Evolutionary conservation across 352 stramenopile genomes (phyloP).

Genomic region (Globisporangium ultimum): DNA sequence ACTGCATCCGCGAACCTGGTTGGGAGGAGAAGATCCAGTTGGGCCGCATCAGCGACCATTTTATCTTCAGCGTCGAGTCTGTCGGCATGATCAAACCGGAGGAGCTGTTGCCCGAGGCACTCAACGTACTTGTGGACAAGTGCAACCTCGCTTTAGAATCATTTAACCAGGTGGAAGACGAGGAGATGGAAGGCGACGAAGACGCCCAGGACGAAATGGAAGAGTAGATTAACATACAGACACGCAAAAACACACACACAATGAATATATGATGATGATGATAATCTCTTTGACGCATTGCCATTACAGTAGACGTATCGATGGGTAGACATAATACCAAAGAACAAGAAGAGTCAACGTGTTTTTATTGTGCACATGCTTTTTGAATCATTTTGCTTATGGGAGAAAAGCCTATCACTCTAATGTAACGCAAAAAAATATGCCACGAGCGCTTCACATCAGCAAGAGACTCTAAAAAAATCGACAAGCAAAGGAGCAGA

Average conservation of each 20-base stretch:
- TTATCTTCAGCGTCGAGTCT: conserved; percentile 92
- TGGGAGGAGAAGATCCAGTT: conserved; percentile 90
- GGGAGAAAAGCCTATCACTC: not conserved
- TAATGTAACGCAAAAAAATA: not conserved
- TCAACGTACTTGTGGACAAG: conserved; percentile 80
- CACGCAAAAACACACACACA: conserved; percentile 3
- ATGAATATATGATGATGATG: conserved; percentile 11
- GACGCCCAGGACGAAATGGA: conserved; percentile 4
- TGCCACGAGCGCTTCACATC: not conserved
- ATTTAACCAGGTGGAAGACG: conserved; percentile 57
- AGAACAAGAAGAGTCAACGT: too few species aligned
- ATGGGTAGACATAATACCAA: not conserved
- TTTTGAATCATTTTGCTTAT: not conserved
- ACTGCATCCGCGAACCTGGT: conserved; percentile 91
- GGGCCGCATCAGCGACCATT: conserved; percentile 92
- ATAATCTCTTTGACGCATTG: not conserved
- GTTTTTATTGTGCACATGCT: too few species aligned
- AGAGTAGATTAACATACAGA: conserved; percentile 28
- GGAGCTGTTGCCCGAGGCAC: conserved; percentile 71
- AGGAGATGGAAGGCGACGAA: conserved; percentile 35
- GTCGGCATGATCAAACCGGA: conserved; percentile 86
- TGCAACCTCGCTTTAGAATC: conserved; percentile 82
- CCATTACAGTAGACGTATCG: not conserved
- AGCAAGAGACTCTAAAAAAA: too few species aligned
- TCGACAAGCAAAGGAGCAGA: too few species aligned